These are phyloP conservation scores for Magnolia kwangsiensis DNA, from an alignment of 164 flowering plant species.

Conservation along the genomic window DNA sequence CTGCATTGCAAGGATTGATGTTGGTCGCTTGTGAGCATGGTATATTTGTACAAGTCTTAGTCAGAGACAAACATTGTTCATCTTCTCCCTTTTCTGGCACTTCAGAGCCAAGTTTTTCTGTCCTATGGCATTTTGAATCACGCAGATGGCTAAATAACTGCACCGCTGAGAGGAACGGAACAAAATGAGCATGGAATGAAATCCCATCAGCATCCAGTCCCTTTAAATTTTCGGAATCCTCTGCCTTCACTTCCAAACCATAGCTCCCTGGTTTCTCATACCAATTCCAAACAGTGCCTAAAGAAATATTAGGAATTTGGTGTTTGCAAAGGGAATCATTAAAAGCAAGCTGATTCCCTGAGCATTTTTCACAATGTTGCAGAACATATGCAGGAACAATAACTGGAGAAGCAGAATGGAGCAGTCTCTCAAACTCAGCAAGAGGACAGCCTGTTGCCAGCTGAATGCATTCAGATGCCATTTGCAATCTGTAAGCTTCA, in stretches of 20 bases:
- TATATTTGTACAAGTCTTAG: background rate
- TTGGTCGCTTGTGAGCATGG: background rate
- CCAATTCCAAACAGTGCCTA: slow-evolving; percentile 70
- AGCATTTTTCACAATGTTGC: slow-evolving; percentile 28
- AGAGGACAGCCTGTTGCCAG: slow-evolving; percentile 46
- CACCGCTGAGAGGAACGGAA: slow-evolving; percentile 70
- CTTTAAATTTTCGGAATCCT: slow-evolving; percentile 31
- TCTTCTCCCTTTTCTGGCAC: slow-evolving; percentile 6
- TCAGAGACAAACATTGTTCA: slow-evolving; percentile 5
- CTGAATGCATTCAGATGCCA: slow-evolving; percentile 49
- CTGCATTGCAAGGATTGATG: slow-evolving; percentile 16
- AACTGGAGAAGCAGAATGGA: slow-evolving; percentile 52
- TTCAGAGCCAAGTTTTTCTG: slow-evolving; percentile 12
- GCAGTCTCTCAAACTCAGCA: slow-evolving; percentile 65
- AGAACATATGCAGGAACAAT: slow-evolving; percentile 20
- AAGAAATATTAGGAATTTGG: slow-evolving; percentile 39
- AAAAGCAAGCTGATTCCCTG: slow-evolving; percentile 11
- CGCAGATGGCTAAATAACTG: slow-evolving; percentile 49
- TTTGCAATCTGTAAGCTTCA: slow-evolving; percentile 37
- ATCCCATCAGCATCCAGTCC: slow-evolving; percentile 29
- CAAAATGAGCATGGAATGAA: slow-evolving; percentile 57
- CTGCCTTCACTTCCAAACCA: slow-evolving; percentile 60
- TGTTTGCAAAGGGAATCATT: slow-evolving; percentile 38
- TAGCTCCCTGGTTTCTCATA: slow-evolving; percentile 67
- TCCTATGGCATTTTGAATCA: background rate